These are phyloP conservation scores for Aquilaria malaccensis DNA, from an alignment of 345 rosid species.

Conservation along the genomic window DNA sequence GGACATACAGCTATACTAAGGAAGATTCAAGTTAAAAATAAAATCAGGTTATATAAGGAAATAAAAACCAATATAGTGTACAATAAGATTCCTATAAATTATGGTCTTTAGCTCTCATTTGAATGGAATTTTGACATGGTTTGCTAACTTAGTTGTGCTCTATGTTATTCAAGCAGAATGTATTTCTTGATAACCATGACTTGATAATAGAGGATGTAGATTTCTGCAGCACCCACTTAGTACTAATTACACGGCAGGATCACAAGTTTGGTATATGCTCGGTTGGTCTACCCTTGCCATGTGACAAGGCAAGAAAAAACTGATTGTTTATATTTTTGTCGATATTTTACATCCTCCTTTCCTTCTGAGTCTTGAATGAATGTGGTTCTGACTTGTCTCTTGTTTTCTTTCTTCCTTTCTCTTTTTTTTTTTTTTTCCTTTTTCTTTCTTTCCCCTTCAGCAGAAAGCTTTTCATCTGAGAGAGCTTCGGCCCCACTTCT, in stretches of 20 bases:
- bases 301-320: slow-evolving; percentile 40
- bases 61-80: too few species aligned
- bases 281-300: slow-evolving; percentile 59
- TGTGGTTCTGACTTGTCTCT: background rate
- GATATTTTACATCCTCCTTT: too few species aligned
- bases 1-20: too few species aligned
- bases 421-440: slow-evolving; percentile 5
- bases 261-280: slow-evolving; percentile 54
- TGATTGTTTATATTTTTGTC: background rate
- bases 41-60: too few species aligned
- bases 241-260: slow-evolving; percentile 52
- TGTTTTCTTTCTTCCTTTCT: background rate
- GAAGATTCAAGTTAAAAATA: too few species aligned
- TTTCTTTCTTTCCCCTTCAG: slow-evolving; percentile 10
- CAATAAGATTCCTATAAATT: background rate
- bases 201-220: slow-evolving; percentile 74
- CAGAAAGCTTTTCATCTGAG: slow-evolving; percentile 51
- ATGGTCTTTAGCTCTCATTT: slow-evolving; percentile 2
- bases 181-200: slow-evolving; percentile 47
- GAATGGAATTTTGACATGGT: background rate
- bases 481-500: slow-evolving; percentile 59
- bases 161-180: slow-evolving; percentile 36
- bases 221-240: slow-evolving; percentile 72
- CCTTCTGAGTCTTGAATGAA: too few species aligned
- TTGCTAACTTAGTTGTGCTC: slow-evolving; percentile 3